Evolutionary conservation across 2,329 filamentous ascomycete genomes (phyloP).

Genomic region (Penicillium sp.): DNA sequence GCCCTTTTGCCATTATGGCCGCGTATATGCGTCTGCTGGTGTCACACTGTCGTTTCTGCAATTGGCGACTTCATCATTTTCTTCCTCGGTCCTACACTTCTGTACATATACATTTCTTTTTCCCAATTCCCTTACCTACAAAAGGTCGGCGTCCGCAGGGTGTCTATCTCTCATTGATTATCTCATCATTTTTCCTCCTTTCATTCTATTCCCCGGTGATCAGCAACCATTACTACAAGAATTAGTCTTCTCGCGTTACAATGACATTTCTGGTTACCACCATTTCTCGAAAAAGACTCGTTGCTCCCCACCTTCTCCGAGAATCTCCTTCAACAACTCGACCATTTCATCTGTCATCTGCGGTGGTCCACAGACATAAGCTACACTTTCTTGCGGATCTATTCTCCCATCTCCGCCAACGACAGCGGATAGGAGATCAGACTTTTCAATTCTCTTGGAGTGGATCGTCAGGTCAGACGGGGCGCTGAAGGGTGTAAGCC

Average conservation of each 20-base stretch:
- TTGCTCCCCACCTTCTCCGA: conserved; percentile 49
- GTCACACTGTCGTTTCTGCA: conserved; percentile 21
- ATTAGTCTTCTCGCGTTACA: background rate
- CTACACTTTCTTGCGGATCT: conserved; percentile 49
- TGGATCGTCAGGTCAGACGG: conserved; percentile 35
- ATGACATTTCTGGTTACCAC: conserved; percentile 54
- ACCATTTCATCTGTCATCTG: conserved; percentile 71
- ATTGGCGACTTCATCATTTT: conserved; percentile 9
- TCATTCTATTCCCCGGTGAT: background rate
- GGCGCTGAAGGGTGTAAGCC: conserved; percentile 13
- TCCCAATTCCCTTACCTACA: conserved; percentile 23
- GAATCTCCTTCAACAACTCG: conserved; percentile 38
- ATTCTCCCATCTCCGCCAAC: conserved; percentile 35
- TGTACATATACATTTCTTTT: conserved; percentile 28
- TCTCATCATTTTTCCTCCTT: conserved; percentile 20
- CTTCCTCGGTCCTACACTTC: conserved; percentile 2
- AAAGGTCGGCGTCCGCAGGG: conserved; percentile 27
- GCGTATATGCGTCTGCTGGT: conserved; percentile 1
- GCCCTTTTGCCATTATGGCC: conserved; percentile 4
- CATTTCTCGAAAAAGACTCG: conserved; percentile 65
- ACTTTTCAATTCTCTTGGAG: conserved; percentile 38
- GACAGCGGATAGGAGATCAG: conserved; percentile 43
- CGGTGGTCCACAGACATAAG: conserved; percentile 71
- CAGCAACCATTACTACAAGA: background rate
- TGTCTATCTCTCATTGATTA: conserved; percentile 24